Percentiles rank a stretch among this genome's conserved stretches.
Conservation (phyloP, 2,329 filamentous ascomycete genomes). For the Sporothrix variecibatus region DNA sequence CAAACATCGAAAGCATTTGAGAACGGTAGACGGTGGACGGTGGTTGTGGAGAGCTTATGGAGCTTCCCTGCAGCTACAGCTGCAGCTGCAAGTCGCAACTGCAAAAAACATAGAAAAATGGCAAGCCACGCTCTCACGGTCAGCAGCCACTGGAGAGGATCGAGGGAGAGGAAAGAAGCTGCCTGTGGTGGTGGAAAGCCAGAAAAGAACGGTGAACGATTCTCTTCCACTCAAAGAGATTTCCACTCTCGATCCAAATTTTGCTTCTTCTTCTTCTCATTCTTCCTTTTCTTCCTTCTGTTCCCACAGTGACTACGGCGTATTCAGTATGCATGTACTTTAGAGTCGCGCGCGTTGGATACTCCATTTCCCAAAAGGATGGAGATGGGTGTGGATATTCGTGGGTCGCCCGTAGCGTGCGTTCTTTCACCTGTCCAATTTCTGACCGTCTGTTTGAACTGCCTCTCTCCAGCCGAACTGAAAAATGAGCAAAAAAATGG, state of each 20-base stretch:
- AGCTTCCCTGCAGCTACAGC: conserved; percentile 4
- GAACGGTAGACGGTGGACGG: background rate
- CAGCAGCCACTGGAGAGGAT: background rate
- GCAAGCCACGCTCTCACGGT: background rate
- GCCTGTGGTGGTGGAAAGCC: background rate
- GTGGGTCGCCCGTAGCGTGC: background rate
- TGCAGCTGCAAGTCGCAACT: background rate
- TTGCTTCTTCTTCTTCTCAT: background rate
- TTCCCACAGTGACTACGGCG: conserved; percentile 17
- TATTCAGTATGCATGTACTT: conserved; percentile 17
- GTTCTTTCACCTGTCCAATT: background rate
- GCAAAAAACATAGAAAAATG: background rate
- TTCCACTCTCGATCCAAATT: background rate
- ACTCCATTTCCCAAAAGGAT: background rate
- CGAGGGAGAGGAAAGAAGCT: background rate
- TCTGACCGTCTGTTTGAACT: background rate
- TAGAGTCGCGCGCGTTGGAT: background rate
- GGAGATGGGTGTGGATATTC: background rate
- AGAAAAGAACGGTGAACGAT: background rate
- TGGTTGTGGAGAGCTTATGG: conserved; percentile 6
- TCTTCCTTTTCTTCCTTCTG: background rate
- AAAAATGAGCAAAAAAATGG: conserved; percentile 16
- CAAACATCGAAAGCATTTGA: background rate
- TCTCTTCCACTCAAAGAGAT: background rate
- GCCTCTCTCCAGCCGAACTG: background rate